Evolutionary conservation across 2,329 filamentous ascomycete species (phyloP), one percentile per base, ranked within the genome.

Genomic region (Cordyceps farinosa): DNA sequence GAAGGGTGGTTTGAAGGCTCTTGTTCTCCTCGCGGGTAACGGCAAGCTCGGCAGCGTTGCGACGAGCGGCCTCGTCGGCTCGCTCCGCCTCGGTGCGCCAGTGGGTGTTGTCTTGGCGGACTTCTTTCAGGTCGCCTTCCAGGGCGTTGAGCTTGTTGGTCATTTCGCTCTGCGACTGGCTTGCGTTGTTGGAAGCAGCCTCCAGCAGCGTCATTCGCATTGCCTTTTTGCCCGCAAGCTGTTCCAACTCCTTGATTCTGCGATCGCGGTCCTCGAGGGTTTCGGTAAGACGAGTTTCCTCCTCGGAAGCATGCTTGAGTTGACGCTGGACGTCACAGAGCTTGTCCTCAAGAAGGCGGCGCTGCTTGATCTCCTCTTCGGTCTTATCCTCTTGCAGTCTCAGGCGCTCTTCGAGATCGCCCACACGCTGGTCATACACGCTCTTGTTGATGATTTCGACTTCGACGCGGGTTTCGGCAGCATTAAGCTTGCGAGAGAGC

Each of bases 281-380:
- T 64, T 88, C 83, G 32, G 87, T 82, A 5, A 93, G 82, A 61
- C 88, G 84, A 66, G 83, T 83, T 67, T 90, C 88, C 71, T 92
- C 89, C 70, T 91, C 88, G n/a, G 89, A 85, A 5, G 89, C 84
- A 66, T 87, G 83, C 64, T 86, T 84, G 32, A 92, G 80, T 29
- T 89, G 82, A 61, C 87, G 82, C 74, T 92, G 88, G n/a, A 87
- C 82, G 71, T 93, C 89, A 5, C 87, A 84, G 15, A 91, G 78
- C 65, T 85, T 85, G 70, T 93, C 90, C 72, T 93, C 90, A 1
- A 88, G 87, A 40, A 85, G 81, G 61, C 89, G 84, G 64, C 90
- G 85, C 54, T 78, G 76, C 51, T 82, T 79, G 64, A 88, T 77
- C 69, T 93, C 89, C 59, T 85, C 77, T 66, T 92, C 88, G 1